Base-by-base conservation (phyloP, 306 rosid genomes). In the Pterocarpus santalinus region DNA sequence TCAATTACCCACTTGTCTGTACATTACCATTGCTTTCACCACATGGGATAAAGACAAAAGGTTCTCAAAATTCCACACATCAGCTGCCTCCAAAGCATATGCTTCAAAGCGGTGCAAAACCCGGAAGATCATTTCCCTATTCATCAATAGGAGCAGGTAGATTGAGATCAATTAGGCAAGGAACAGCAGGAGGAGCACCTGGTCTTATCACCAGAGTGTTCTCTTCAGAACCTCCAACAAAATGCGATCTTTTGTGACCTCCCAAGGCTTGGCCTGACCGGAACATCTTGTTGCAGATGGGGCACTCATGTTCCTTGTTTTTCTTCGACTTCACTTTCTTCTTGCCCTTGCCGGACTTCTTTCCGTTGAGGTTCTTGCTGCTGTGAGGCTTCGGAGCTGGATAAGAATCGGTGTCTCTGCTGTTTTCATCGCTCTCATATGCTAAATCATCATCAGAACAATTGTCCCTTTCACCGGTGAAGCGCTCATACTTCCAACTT, bases 201-300 rank as follows among this genome's bases (percentile, higher is more conserved):
- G 89, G 89, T 47, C 87, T 85, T 30, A 86, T 85, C 58, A 89
- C 87, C n/a, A 86, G 60, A 35, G 92, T 85, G 68, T 83, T 83
- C 12, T 88, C 91, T 57, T 87, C 91, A 66, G 85, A 81, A 5
- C 95, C 94, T 67, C 95, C 97, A 69, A 88, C 84, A 81, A 91
- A 90, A 82, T 95, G 98, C 69, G 98, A 95, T 88, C 97, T 91
- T 83, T 95, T 95, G 86, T 95, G 98, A 68, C 98, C 98, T 4
- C 98, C 98, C 65, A 95, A 89, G 49, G 98, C 98, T 87, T 95
- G 98, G 52, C 98, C 97, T 35, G 98, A 92, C 86, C 82, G 80
- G 90, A 91, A 92, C 52, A 85, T 85, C 22, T 78, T 89, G 89
- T 84, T 86, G 90, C 98, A 95, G 49, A 95, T 87, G 66, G 97